These are phyloP conservation scores for Globisporangium polare DNA, from an alignment of 352 stramenopile genomes.

Conservation along the genomic window DNA sequence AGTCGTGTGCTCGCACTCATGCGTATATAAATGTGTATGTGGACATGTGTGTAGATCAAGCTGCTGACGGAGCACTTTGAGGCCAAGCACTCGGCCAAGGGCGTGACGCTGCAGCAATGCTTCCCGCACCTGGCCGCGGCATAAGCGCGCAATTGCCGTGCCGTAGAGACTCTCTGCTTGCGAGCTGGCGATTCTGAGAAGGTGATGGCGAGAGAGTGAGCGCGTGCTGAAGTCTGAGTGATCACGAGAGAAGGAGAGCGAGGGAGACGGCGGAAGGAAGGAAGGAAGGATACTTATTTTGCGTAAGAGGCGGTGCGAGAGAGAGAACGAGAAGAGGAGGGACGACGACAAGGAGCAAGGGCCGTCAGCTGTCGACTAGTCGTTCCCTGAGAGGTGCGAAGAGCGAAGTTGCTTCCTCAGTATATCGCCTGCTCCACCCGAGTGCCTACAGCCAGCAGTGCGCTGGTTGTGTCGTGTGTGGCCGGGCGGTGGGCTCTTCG, in stretches of 20 bases:
- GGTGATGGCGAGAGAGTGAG: not conserved
- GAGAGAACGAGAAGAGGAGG: not conserved
- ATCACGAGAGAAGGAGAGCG: not conserved
- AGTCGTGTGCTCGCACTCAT: not conserved
- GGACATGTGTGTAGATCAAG: constrained; percentile 25
- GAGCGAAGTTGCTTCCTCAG: not conserved
- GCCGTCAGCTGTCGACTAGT: too few relatives aligned
- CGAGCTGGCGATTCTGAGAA: not conserved
- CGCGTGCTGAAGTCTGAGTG: not conserved
- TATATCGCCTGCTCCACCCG: not conserved
- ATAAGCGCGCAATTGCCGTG: not conserved
- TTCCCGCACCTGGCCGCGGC: constrained; percentile 38
- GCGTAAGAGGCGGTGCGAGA: not conserved
- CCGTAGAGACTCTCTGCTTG: not conserved
- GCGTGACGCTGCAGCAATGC: constrained; percentile 65
- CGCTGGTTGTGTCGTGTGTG: not conserved
- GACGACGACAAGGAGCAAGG: not conserved
- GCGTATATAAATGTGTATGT: not conserved
- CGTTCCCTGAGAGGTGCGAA: too few relatives aligned
- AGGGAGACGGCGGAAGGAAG: not conserved
- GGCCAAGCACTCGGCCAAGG: constrained; percentile 70
- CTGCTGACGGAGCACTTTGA: constrained; percentile 73
- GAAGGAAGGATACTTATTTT: not conserved
- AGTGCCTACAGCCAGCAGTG: not conserved
- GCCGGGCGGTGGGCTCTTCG: not conserved